phyloP scores from a whole-genome alignment of 2,329 filamentous ascomycete genomes.

The Claviceps capensis region DNA sequence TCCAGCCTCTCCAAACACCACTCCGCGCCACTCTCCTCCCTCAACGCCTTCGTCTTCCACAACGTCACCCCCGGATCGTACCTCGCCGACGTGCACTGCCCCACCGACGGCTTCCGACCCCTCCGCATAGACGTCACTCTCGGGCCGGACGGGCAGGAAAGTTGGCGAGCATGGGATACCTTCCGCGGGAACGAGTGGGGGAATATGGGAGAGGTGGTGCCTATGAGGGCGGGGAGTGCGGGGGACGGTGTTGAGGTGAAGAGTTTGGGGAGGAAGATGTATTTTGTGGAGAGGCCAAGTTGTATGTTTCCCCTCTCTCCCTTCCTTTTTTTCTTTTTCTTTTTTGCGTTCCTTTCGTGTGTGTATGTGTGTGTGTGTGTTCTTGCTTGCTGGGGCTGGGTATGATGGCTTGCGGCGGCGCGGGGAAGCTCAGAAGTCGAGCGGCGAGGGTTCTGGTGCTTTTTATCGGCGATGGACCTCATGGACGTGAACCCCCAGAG shows the following conservation, averaged over 20 bases:
- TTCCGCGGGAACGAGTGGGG: slow-evolving; percentile 82
- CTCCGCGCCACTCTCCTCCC: slow-evolving; percentile 49
- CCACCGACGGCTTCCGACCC: slow-evolving; percentile 62
- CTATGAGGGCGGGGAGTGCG: slow-evolving; percentile 19
- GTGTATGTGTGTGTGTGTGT: background rate
- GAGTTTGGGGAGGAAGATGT: slow-evolving; percentile 51
- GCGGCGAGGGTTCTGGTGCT: too few species aligned
- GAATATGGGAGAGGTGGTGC: slow-evolving; percentile 58
- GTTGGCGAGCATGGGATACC: slow-evolving; percentile 62
- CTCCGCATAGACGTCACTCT: slow-evolving; percentile 60
- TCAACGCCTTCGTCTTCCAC: slow-evolving; percentile 62
- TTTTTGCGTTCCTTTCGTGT: background rate
- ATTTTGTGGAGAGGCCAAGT: slow-evolving; percentile 59
- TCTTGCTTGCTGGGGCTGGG: background rate
- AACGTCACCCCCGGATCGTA: slow-evolving; percentile 63
- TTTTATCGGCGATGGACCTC: too few species aligned
- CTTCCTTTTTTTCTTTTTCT: background rate
- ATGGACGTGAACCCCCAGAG: too few species aligned
- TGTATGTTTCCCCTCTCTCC: slow-evolving; percentile 42
- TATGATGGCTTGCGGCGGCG: too few species aligned
- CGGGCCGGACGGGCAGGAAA: slow-evolving; percentile 20
- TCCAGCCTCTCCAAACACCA: slow-evolving; percentile 24
- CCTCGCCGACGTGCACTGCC: slow-evolving; percentile 65
- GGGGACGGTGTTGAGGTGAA: slow-evolving; percentile 42
- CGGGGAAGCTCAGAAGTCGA: too few species aligned